Conservation (phyloP, 192 early-diverging fungal genomes). For the Coemansia sp. region DNA sequence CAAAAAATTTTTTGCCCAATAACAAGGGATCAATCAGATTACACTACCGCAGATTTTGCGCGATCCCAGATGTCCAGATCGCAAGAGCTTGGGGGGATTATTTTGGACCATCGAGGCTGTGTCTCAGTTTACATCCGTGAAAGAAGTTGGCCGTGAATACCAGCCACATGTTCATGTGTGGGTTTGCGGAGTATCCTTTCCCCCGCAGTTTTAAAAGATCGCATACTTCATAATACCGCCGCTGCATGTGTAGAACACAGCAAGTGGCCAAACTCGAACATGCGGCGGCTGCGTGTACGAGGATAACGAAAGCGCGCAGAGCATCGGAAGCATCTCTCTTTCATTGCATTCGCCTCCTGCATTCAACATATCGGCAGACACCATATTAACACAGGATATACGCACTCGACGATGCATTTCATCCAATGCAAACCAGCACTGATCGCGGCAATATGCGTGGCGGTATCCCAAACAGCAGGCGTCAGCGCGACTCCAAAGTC, state of each 20-base stretch:
- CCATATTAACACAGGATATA: background rate
- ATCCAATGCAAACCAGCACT: background rate
- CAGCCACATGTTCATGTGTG: background rate
- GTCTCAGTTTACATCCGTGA: too few relatives aligned
- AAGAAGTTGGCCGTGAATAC: background rate
- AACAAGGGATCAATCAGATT: too few relatives aligned
- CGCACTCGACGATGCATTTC: background rate
- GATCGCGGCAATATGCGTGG: background rate
- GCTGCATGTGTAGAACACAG: background rate
- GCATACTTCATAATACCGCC: too few relatives aligned
- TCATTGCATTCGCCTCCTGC: background rate
- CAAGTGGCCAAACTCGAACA: background rate
- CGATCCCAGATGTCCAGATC: too few relatives aligned
- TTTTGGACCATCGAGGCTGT: too few relatives aligned
- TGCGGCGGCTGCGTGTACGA: background rate
- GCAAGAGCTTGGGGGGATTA: too few relatives aligned
- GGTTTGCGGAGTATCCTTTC: background rate
- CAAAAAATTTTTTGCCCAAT: background rate
- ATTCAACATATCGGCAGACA: too few relatives aligned
- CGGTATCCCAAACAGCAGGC: background rate
- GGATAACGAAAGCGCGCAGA: background rate
- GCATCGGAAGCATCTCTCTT: background rate
- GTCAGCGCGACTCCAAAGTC: conserved; percentile 4
- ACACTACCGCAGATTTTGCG: too few relatives aligned
- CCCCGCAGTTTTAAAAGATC: background rate